Percentiles rank a stretch among this genome's conserved stretches.
Evolutionary conservation across 345 rosid genomes (phyloP).

Genomic region (Noccaea caerulescens): DNA sequence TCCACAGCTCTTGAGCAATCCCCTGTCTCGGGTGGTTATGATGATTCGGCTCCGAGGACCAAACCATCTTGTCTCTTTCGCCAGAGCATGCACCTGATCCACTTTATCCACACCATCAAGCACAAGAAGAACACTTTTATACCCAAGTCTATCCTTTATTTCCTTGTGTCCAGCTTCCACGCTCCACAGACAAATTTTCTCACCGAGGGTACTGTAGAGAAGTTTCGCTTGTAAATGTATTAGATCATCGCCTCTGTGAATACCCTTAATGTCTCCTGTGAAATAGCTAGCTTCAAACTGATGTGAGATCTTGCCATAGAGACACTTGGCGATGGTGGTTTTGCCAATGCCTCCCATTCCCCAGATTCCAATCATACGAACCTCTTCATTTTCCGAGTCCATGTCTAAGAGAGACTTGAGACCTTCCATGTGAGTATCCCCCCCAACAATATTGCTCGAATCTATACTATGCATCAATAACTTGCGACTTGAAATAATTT

Average conservation of each 20-base stretch:
- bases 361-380: conserved; percentile 20
- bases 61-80: conserved; percentile 8
- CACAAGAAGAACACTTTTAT: conserved; percentile 20
- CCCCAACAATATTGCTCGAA: neutral
- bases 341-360: conserved; percentile 42
- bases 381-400: neutral
- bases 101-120: conserved; percentile 29
- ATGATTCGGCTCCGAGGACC: conserved; percentile 27
- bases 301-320: conserved; percentile 1
- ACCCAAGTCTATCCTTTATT: neutral
- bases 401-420: neutral
- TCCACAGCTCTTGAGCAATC: conserved; percentile 8
- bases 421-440: conserved; percentile 12
- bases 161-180: neutral
- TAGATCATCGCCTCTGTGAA: neutral
- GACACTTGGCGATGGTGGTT: conserved; percentile 24
- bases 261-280: neutral
- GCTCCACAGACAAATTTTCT: neutral
- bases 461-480: neutral
- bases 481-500: conserved; percentile 26
- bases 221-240: neutral
- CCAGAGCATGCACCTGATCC: neutral
- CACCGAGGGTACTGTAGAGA: neutral
- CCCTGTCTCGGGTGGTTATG: conserved; percentile 30
- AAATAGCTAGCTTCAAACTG: neutral